phyloP scores from a whole-genome alignment of 2,329 filamentous ascomycete genomes.

The Fusarium sp. region DNA sequence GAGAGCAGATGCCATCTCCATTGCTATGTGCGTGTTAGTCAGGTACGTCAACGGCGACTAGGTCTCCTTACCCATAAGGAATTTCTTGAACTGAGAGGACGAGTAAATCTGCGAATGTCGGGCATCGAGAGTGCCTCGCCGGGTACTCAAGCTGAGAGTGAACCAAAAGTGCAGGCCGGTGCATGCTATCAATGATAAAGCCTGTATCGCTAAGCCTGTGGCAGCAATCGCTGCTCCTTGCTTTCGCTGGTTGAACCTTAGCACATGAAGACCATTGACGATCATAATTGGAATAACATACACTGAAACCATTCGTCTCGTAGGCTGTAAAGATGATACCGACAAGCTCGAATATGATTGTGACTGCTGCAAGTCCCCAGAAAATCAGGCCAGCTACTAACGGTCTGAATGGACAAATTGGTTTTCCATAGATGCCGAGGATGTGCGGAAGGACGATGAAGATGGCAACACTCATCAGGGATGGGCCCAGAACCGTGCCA shows the following conservation, averaged over 20 bases:
- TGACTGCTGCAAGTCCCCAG: conserved; percentile 51
- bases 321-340: conserved; percentile 56
- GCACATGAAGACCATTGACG: not conserved
- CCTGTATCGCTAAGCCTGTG: conserved; percentile 59
- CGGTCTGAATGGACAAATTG: conserved; percentile 53
- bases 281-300: conserved; percentile 45
- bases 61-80: conserved; percentile 57
- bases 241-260: conserved; percentile 46
- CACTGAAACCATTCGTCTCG: conserved; percentile 49
- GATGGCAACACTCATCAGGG: conserved; percentile 58
- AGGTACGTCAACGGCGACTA: not conserved
- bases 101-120: conserved; percentile 56
- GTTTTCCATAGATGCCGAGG: conserved; percentile 59
- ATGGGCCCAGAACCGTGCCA: conserved; percentile 61
- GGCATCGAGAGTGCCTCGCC: conserved; percentile 54
- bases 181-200: conserved; percentile 55
- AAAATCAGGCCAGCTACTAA: conserved; percentile 52
- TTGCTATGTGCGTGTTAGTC: conserved; percentile 46
- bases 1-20: conserved; percentile 53
- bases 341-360: conserved; percentile 53
- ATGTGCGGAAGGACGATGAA: conserved; percentile 61
- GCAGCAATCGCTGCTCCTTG: conserved; percentile 55
- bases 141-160: conserved; percentile 53
- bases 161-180: conserved; percentile 56
- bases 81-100: conserved; percentile 57